Conservation (phyloP, 345 rosid genomes). For the Euphorbia lathyris region DNA sequence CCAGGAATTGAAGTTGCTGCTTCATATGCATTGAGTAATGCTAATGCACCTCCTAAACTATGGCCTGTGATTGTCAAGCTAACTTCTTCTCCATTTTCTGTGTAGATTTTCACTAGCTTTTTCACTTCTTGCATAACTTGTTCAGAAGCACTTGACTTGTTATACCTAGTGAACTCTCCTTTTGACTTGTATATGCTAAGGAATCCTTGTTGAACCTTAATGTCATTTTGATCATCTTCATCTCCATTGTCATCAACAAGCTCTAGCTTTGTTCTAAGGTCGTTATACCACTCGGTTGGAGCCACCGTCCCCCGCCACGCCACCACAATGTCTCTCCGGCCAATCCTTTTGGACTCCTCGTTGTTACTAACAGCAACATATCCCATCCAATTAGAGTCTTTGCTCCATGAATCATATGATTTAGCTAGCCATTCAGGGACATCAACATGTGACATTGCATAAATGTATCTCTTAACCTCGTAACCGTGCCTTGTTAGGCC, state of each 20-base stretch:
- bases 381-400: slow-evolving; percentile 75
- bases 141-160: slow-evolving; percentile 50
- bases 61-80: slow-evolving; percentile 60
- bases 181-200: slow-evolving; percentile 49
- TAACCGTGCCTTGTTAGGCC: slow-evolving; percentile 52
- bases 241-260: slow-evolving; percentile 25
- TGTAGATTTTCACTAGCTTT: slow-evolving; percentile 29
- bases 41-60: slow-evolving; percentile 62
- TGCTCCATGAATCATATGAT: slow-evolving; percentile 55
- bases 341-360: slow-evolving; percentile 40
- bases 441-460: slow-evolving; percentile 63
- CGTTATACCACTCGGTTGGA: slow-evolving; percentile 58
- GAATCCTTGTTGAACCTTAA: slow-evolving; percentile 56
- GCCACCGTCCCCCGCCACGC: slow-evolving; percentile 72
- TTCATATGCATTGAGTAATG: slow-evolving; percentile 55
- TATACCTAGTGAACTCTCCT: slow-evolving; percentile 47
- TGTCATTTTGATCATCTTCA: slow-evolving; percentile 14
- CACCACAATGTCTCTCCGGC: slow-evolving; percentile 56
- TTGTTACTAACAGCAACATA: slow-evolving; percentile 53
- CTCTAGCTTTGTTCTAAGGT: slow-evolving; percentile 42
- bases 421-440: slow-evolving; percentile 56
- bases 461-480: slow-evolving; percentile 48
- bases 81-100: slow-evolving; percentile 45
- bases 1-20: slow-evolving; percentile 40
- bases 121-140: slow-evolving; percentile 58